Percentiles rank a stretch among this genome's conserved stretches.
Conservation (phyloP, 768 basidiomycete genomes). For the Mycena pura region DNA sequence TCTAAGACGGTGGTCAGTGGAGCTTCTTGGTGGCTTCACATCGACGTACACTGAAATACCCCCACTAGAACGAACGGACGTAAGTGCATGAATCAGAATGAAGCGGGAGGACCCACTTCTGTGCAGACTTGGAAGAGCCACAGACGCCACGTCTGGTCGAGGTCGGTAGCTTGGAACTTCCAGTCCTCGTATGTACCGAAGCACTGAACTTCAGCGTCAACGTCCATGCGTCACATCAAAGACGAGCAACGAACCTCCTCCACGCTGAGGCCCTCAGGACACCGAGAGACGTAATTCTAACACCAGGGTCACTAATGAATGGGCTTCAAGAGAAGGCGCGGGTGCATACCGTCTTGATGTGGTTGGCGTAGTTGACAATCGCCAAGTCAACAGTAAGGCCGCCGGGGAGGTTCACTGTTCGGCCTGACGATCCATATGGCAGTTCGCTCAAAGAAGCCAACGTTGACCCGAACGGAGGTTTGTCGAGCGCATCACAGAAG, state of each 20-base stretch:
- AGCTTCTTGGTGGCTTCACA: neutral
- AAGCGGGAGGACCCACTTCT: conserved; percentile 4
- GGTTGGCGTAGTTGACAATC: conserved; percentile 76
- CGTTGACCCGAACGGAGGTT: conserved; percentile 43
- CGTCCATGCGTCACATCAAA: neutral
- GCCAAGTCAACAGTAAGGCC: conserved; percentile 62
- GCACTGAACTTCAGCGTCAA: conserved; percentile 57
- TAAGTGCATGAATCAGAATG: neutral
- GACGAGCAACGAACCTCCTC: conserved; percentile 52
- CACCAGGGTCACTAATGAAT: neutral
- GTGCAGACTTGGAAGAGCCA: conserved; percentile 95
- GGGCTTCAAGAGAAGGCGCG: neutral
- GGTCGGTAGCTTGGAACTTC: conserved; percentile 63
- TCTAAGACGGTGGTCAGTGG: conserved; percentile 45
- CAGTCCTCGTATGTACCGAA: conserved; percentile 83
- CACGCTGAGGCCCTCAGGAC: conserved; percentile 53
- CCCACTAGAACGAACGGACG: conserved; percentile 66
- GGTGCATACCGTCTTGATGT: conserved; percentile 71
- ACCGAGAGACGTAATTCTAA: conserved; percentile 65
- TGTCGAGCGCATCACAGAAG: conserved; percentile 67
- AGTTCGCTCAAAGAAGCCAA: conserved; percentile 40
- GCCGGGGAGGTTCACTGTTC: conserved; percentile 53
- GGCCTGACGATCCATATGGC: conserved; percentile 55
- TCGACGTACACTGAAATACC: conserved; percentile 78
- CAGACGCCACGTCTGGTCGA: conserved; percentile 80